phyloP scores from a whole-genome alignment of 2,329 filamentous ascomycete genomes.

The Fusarium tuaranense region DNA sequence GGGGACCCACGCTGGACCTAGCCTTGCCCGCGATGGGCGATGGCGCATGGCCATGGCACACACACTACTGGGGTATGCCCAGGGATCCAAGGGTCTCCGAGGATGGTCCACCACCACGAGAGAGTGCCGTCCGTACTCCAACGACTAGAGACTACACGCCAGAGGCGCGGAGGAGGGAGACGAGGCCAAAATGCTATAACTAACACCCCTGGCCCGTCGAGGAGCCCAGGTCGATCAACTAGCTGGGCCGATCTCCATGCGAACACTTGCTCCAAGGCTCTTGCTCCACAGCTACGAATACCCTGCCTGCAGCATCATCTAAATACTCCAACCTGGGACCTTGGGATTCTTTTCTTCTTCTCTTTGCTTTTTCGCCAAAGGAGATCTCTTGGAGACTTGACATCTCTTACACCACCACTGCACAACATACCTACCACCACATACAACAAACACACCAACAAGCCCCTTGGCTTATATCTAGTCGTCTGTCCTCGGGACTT shows the following conservation, averaged over 20 bases:
- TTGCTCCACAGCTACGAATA: slow-evolving; percentile 41
- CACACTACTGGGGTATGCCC: slow-evolving; percentile 15
- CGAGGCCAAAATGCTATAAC: slow-evolving; percentile 27
- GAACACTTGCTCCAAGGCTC: slow-evolving; percentile 42
- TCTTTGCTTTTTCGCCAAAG: slow-evolving; percentile 9
- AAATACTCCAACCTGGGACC: slow-evolving; percentile 35
- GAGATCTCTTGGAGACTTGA: slow-evolving; percentile 11
- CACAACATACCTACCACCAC: background rate
- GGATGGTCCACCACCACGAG: slow-evolving; percentile 2
- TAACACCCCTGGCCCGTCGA: slow-evolving; percentile 35
- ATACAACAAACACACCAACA: background rate
- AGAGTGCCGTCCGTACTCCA: background rate
- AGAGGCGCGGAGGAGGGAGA: slow-evolving; percentile 29
- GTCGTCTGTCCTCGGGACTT: slow-evolving; percentile 20
- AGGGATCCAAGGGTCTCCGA: slow-evolving; percentile 21
- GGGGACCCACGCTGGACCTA: slow-evolving; percentile 23
- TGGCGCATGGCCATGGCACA: slow-evolving; percentile 2
- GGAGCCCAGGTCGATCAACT: slow-evolving; percentile 38
- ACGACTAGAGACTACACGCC: slow-evolving; percentile 14
- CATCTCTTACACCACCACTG: background rate
- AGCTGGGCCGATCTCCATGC: slow-evolving; percentile 44
- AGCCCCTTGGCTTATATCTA: slow-evolving; percentile 26
- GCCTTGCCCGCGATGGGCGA: slow-evolving; percentile 11
- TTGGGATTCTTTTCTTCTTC: slow-evolving; percentile 11
- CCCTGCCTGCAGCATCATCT: slow-evolving; percentile 32